These are phyloP conservation scores for Rehmannia glutinosa DNA, from an alignment of 257 asterid genomes.

Conservation along the genomic window DNA sequence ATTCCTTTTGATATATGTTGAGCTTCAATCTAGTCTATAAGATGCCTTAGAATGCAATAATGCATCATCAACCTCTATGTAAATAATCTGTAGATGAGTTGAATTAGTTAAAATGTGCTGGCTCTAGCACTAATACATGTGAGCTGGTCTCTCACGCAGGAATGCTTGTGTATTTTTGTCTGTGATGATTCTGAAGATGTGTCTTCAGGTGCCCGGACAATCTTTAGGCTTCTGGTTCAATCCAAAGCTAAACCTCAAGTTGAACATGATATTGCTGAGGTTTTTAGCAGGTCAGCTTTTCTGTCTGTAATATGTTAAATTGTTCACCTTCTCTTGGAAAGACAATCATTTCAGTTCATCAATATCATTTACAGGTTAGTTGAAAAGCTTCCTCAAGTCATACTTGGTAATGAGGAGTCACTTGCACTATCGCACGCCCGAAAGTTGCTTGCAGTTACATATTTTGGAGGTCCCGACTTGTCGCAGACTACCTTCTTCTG, in stretches of 20 bases:
- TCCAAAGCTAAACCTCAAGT: conserved; percentile 39
- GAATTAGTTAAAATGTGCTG: not conserved
- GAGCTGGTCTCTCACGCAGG: conserved; percentile 52
- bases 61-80: no score
- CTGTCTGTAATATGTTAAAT: conserved; percentile 3
- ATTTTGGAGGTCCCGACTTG: conserved; percentile 70
- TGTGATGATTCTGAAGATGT: conserved; percentile 84
- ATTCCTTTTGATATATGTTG: no score
- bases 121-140: not conserved
- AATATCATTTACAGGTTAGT: conserved; percentile 55
- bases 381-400: conserved; percentile 84
- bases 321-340: conserved; percentile 6
- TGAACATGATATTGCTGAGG: conserved; percentile 47
- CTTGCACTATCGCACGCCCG: conserved; percentile 67
- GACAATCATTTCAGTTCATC: not conserved
- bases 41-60: no score
- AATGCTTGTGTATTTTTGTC: conserved; percentile 65
- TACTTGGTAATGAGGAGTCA: conserved; percentile 74
- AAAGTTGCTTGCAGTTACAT: conserved; percentile 74
- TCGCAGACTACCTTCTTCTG: conserved; percentile 62
- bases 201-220: conserved; percentile 59
- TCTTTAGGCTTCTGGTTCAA: conserved; percentile 43
- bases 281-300: conserved; percentile 60
- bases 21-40: no score
- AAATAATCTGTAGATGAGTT: conserved; percentile 16